Evolutionary conservation across 495 filamentous ascomycete species (phyloP).

Genomic region (Penicillium robsamsonii): DNA sequence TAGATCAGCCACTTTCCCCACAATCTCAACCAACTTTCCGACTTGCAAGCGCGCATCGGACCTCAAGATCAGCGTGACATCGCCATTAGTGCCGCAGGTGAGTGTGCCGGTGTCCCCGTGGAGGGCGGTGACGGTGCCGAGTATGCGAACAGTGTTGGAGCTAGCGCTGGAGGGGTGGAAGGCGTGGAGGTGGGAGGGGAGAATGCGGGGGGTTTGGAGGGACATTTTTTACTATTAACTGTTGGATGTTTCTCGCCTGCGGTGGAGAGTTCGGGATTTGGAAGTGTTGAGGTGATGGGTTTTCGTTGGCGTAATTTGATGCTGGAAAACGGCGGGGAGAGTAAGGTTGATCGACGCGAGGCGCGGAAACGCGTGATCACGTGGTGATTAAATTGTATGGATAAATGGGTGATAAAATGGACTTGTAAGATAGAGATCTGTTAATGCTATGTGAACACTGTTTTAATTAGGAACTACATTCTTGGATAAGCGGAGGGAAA

Average conservation of each 20-base stretch:
- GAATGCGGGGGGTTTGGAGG: slow-evolving; percentile 67
- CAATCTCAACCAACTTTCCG: slow-evolving; percentile 79
- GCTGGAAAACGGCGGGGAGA: slow-evolving; percentile 4
- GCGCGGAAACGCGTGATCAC: slow-evolving; percentile 32
- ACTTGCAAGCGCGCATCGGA: slow-evolving; percentile 76
- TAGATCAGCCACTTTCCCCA: slow-evolving; percentile 78
- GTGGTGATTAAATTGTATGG: slow-evolving; percentile 17
- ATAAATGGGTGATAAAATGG: background rate
- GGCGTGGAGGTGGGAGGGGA: slow-evolving; percentile 62
- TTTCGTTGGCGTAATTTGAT: background rate
- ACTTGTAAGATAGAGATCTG: background rate
- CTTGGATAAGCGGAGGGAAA: background rate
- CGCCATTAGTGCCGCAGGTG: slow-evolving; percentile 63
- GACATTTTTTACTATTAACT: slow-evolving; percentile 36
- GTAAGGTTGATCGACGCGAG: slow-evolving; percentile 17
- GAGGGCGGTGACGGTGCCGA: slow-evolving; percentile 79
- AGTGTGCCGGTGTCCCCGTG: slow-evolving; percentile 79
- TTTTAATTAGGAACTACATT: background rate
- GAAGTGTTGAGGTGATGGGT: background rate
- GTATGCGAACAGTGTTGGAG: slow-evolving; percentile 66
- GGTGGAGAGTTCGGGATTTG: background rate
- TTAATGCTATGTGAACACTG: background rate
- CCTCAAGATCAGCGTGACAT: slow-evolving; percentile 69
- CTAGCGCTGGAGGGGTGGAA: slow-evolving; percentile 51
- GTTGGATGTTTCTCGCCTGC: slow-evolving; percentile 1